These are phyloP conservation scores for Eragrostis curvula DNA, from an alignment of 176 grass and related monocot species.

Conservation along the genomic window DNA sequence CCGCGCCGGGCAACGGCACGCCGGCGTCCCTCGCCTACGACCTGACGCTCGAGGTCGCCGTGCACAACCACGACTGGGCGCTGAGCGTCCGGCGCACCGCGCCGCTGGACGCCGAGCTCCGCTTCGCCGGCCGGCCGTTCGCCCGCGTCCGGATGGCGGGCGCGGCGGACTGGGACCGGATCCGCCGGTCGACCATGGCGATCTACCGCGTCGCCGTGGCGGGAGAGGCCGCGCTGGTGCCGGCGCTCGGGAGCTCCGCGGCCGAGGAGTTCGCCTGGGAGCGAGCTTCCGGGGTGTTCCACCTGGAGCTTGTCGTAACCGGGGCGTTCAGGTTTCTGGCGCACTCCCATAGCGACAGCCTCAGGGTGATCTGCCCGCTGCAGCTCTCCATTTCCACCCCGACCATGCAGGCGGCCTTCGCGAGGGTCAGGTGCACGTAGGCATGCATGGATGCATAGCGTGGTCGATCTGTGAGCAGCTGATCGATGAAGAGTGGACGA, in stretches of 20 bases:
- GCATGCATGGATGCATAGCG: too few relatives aligned
- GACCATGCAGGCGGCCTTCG: not conserved
- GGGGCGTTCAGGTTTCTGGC: slow-evolving; percentile 23
- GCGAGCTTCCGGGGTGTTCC: slow-evolving; percentile 22
- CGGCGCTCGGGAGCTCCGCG: not conserved
- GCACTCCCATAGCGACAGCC: not conserved
- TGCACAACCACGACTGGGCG: too few relatives aligned
- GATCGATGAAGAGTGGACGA: too few relatives aligned
- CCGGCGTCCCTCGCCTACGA: too few relatives aligned
- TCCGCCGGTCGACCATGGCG: not conserved
- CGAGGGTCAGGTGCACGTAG: too few relatives aligned
- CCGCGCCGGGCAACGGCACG: too few relatives aligned
- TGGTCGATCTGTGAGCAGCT: too few relatives aligned
- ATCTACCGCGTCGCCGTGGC: not conserved
- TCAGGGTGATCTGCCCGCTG: slow-evolving; percentile 11
- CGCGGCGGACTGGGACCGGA: not conserved
- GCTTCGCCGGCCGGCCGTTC: not conserved
- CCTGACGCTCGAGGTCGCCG: too few relatives aligned
- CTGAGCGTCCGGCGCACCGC: not conserved
- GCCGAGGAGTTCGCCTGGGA: slow-evolving; percentile 27
- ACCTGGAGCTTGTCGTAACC: slow-evolving; percentile 29
- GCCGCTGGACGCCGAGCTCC: not conserved
- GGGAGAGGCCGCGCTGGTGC: too few relatives aligned
- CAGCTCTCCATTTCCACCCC: not conserved
- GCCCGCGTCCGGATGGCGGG: not conserved